Conservation (phyloP, 139 green algal species). For the Closterium sp. region DNA sequence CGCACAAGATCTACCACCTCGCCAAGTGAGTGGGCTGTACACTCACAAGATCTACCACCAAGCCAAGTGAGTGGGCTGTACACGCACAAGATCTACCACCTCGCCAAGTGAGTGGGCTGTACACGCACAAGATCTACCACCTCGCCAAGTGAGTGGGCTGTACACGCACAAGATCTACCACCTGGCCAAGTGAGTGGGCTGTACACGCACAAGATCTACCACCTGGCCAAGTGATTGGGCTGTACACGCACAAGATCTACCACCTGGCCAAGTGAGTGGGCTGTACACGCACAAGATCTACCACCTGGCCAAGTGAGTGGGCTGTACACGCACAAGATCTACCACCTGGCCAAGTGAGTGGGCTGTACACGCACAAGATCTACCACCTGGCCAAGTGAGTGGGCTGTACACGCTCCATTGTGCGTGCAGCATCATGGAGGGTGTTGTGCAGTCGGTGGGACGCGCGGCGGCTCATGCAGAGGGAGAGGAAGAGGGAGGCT, state of each 20-base stretch:
- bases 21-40: conserved; percentile 52
- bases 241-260: conserved; percentile 57
- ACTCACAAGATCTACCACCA: conserved; percentile 56
- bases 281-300: conserved; percentile 57
- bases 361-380: conserved; percentile 55
- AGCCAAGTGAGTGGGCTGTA: conserved; percentile 52
- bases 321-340: conserved; percentile 56
- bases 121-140: conserved; percentile 56
- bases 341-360: conserved; percentile 51
- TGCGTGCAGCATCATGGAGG: too few species aligned
- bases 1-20: conserved; percentile 55
- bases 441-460: too few species aligned
- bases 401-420: not conserved
- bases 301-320: conserved; percentile 50
- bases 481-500: too few species aligned
- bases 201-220: conserved; percentile 56
- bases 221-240: conserved; percentile 49
- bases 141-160: conserved; percentile 50
- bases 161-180: conserved; percentile 57
- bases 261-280: conserved; percentile 49
- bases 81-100: conserved; percentile 55
- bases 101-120: conserved; percentile 52
- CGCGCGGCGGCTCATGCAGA: too few species aligned
- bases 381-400: conserved; percentile 52
- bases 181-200: conserved; percentile 49